Percentiles rank a stretch among this genome's conserved stretches.
Conservation (phyloP, 208 protist species). For the Leishmania gerbilli region DNA sequence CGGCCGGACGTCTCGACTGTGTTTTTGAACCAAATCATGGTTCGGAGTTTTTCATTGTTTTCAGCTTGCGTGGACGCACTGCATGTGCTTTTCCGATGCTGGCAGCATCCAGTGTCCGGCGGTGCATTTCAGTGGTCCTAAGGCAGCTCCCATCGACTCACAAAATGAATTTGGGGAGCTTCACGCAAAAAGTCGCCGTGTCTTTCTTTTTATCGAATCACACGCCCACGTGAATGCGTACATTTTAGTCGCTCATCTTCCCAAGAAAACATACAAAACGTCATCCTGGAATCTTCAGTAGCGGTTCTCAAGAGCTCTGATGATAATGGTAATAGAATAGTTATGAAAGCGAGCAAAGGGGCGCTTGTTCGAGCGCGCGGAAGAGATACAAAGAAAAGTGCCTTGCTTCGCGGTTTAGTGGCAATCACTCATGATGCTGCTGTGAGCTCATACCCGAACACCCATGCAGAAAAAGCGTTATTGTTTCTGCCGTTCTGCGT, state of each 20-base stretch:
- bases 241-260: not conserved
- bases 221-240: not conserved
- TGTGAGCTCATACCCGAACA: not conserved
- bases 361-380: not conserved
- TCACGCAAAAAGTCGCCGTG: not conserved
- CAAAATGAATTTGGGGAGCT: not conserved
- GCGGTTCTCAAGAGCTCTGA: not conserved
- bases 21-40: not conserved
- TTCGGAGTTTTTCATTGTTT: not conserved
- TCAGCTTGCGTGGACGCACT: not conserved
- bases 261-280: not conserved
- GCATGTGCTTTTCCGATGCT: not conserved
- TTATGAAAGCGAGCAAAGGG: not conserved
- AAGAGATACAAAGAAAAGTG: not conserved
- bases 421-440: not conserved
- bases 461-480: not conserved
- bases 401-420: not conserved
- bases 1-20: not conserved
- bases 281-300: not conserved
- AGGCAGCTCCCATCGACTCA: not conserved
- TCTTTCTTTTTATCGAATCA: not conserved
- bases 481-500: not conserved
- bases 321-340: not conserved
- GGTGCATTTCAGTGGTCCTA: not conserved
- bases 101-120: not conserved